Evolutionary conservation across 768 basidiomycete species (phyloP).

Genomic region (Tephrocybe rancida): DNA sequence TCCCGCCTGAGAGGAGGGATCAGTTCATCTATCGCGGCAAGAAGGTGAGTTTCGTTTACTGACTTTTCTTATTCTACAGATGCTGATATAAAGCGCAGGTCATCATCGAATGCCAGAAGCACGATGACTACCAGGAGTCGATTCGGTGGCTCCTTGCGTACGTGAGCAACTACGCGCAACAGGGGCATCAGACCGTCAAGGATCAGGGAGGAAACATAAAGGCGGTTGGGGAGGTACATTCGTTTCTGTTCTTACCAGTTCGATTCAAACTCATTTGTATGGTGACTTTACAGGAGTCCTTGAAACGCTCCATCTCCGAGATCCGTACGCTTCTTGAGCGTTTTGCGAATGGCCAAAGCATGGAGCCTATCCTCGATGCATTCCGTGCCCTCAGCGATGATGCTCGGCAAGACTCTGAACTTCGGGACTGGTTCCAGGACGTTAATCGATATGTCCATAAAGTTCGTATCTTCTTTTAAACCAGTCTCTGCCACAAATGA

Average conservation of each 20-base stretch:
- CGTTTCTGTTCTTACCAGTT: background rate
- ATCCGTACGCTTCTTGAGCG: slow-evolving; percentile 87
- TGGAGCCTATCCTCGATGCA: slow-evolving; percentile 71
- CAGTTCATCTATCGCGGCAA: slow-evolving; percentile 93
- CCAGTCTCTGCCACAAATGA: background rate
- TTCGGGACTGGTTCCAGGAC: slow-evolving; percentile 71
- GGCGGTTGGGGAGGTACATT: slow-evolving; percentile 28
- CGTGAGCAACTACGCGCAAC: slow-evolving; percentile 61
- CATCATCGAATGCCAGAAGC: slow-evolving; percentile 90
- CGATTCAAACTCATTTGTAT: no score
- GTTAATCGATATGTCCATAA: slow-evolving; percentile 69
- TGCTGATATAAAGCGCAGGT: slow-evolving; percentile 41
- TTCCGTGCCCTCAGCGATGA: slow-evolving; percentile 74
- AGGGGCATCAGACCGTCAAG: slow-evolving; percentile 38
- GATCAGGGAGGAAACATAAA: slow-evolving; percentile 22
- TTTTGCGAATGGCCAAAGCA: slow-evolving; percentile 76
- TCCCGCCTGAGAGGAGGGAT: slow-evolving; percentile 88
- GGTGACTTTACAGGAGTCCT: no score
- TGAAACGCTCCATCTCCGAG: slow-evolving; percentile 57
- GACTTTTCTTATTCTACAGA: background rate
- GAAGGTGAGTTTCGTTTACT: slow-evolving; percentile 54
- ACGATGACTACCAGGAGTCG: slow-evolving; percentile 85
- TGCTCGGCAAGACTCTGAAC: slow-evolving; percentile 69
- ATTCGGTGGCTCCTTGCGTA: slow-evolving; percentile 72
- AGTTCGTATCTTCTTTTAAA: slow-evolving; percentile 31